A percentile compares a stretch with the other conserved stretches of the same genome.
Conservation (phyloP, 2,329 filamentous ascomycete genomes). For the Cladosporium oxysporum region DNA sequence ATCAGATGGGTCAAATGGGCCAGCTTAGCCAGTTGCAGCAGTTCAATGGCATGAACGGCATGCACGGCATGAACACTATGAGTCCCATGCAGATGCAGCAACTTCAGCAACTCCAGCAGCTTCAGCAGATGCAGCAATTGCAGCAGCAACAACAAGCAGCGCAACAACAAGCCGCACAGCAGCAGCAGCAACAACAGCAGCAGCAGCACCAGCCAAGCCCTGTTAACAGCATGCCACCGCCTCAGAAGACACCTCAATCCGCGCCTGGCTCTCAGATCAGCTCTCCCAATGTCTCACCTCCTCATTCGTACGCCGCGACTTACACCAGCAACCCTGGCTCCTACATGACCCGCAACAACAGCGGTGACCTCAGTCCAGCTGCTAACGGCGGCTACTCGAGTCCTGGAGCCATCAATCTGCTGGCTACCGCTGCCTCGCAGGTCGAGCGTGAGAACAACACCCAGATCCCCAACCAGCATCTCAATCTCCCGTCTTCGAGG, state of each 20-base stretch:
- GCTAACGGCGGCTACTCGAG: constrained; percentile 39
- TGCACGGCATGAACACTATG: constrained; percentile 24
- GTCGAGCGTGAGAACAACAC: constrained; percentile 60
- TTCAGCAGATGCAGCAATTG: constrained; percentile 20
- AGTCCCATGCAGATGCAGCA: constrained; percentile 20
- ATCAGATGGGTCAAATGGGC: constrained; percentile 27
- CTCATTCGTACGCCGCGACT: constrained; percentile 71
- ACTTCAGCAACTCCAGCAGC: constrained; percentile 20
- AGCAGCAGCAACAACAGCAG: constrained; percentile 20
- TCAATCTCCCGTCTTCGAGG: constrained; percentile 34
- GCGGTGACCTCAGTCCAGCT: constrained; percentile 49
- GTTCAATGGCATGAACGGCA: constrained; percentile 29
- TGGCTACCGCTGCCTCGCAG: constrained; percentile 69
- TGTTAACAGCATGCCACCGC: constrained; percentile 73
- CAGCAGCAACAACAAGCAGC: constrained; percentile 20
- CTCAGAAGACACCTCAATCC: constrained; percentile 77
- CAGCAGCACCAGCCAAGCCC: constrained; percentile 20
- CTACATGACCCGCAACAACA: constrained; percentile 59
- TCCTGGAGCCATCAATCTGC: constrained; percentile 64
- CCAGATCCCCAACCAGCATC: constrained; percentile 46
- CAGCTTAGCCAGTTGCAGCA: constrained; percentile 31
- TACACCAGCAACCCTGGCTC: constrained; percentile 60
- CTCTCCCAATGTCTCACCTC: constrained; percentile 95
- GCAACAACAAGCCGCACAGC: constrained; percentile 21
- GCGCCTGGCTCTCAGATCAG: constrained; percentile 82